phyloP scores from a whole-genome alignment of 805 yeast genomes.

The Wickerhamiella bombiphila region DNA sequence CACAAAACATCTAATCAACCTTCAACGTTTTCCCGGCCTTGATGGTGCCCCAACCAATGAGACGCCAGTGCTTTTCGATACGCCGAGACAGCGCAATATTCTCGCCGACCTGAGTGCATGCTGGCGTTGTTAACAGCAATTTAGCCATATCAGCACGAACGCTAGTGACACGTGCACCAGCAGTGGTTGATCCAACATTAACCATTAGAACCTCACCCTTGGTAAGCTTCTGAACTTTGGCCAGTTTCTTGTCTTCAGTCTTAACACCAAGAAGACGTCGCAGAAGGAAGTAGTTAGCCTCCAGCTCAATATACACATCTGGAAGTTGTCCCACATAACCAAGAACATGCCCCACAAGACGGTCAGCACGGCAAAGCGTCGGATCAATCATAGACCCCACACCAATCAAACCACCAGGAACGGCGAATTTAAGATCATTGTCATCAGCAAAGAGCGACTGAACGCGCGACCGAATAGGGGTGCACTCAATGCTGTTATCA shows the following conservation, averaged over 20 bases:
- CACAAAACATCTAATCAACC: neutral
- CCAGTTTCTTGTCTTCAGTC: slow-evolving; percentile 93
- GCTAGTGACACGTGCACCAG: slow-evolving; percentile 97
- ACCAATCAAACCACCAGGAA: slow-evolving; percentile 99
- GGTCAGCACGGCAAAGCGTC: slow-evolving; percentile 96
- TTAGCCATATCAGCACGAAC: slow-evolving; percentile 99
- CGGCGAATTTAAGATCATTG: slow-evolving; percentile 95
- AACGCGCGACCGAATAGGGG: slow-evolving; percentile 87
- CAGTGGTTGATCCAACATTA: slow-evolving; percentile 96
- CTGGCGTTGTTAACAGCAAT: slow-evolving; percentile 90
- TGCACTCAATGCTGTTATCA: slow-evolving; percentile 67
- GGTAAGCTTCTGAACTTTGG: slow-evolving; percentile 89
- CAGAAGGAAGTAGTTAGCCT: slow-evolving; percentile 88
- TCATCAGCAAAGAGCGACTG: slow-evolving; percentile 94
- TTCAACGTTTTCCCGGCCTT: slow-evolving; percentile 34
- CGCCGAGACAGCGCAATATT: slow-evolving; percentile 98
- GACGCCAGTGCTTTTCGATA: slow-evolving; percentile 99
- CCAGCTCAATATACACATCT: slow-evolving; percentile 90
- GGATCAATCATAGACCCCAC: slow-evolving; percentile 99
- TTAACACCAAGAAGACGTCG: slow-evolving; percentile 97
- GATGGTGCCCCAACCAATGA: slow-evolving; percentile 99
- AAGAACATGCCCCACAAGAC: slow-evolving; percentile 97
- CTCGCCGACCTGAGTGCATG: slow-evolving; percentile 96
- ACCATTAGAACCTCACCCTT: slow-evolving; percentile 96
- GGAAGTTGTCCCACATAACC: slow-evolving; percentile 96